Evolutionary conservation across 352 stramenopile species (phyloP).

Genomic region (Pythium periplocum): DNA sequence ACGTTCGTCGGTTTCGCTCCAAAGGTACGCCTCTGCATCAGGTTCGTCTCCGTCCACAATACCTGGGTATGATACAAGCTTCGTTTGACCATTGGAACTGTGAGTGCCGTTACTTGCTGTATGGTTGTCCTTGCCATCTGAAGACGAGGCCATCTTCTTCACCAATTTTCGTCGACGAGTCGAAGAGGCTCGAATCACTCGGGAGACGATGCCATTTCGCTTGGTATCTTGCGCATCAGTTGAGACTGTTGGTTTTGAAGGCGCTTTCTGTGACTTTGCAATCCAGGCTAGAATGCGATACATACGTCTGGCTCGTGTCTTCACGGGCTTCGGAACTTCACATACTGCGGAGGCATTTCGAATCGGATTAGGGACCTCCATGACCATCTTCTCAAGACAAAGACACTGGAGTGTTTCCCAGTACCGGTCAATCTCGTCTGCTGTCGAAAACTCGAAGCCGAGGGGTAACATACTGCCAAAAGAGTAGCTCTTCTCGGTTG

Average conservation of each 20-base stretch:
- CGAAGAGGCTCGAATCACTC: conserved; percentile 17
- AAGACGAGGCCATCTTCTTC: conserved; percentile 5
- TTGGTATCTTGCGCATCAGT: conserved; percentile 9
- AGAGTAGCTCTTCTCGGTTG: conserved; percentile 66
- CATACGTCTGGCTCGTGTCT: conserved; percentile 62
- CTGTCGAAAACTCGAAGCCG: conserved; percentile 35
- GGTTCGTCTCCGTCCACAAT: conserved; percentile 14
- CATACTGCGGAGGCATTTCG: conserved; percentile 51
- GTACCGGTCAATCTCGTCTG: conserved; percentile 48
- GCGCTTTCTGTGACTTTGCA: conserved; percentile 48
- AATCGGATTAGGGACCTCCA: conserved; percentile 55
- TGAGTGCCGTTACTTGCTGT: background rate
- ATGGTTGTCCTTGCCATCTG: conserved; percentile 9
- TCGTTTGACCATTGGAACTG: too few relatives aligned
- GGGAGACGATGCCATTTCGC: conserved; percentile 67
- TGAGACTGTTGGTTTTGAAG: conserved; percentile 19
- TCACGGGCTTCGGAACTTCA: conserved; percentile 53
- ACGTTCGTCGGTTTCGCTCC: conserved; percentile 51
- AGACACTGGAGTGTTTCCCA: conserved; percentile 80
- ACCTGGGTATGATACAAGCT: too few relatives aligned
- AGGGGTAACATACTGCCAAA: conserved; percentile 57
- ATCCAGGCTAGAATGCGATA: conserved; percentile 69
- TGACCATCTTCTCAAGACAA: conserved; percentile 75
- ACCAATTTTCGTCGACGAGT: conserved; percentile 1
- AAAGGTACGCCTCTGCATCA: conserved; percentile 24